A percentile compares a stretch with the other conserved stretches of the same genome.
Conservation (phyloP, 1,139 yeast genomes). For the Hansenula sp. region DNA sequence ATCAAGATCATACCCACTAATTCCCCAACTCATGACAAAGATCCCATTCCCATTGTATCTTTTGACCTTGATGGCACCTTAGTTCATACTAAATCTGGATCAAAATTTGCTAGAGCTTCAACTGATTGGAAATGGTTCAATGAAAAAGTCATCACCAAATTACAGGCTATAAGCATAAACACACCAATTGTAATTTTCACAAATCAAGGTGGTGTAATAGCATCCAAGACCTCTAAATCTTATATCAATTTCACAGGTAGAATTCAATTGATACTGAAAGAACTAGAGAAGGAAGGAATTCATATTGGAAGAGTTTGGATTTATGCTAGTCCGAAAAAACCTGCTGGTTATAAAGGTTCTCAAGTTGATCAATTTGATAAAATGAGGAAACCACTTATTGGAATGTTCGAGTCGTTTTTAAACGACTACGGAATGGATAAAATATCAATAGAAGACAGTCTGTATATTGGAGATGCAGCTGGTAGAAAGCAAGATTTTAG, state of each 20-base stretch:
- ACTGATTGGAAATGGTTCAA: conserved; percentile 70
- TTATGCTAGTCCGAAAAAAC: conserved; percentile 60
- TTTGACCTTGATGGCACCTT: conserved; percentile 79
- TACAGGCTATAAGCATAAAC: conserved; percentile 20
- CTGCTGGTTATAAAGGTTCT: conserved; percentile 31
- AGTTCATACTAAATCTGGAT: conserved; percentile 56
- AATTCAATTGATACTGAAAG: conserved; percentile 34
- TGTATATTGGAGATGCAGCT: conserved; percentile 96
- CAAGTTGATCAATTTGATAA: conserved; percentile 32
- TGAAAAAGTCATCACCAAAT: conserved; percentile 27
- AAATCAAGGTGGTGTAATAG: conserved; percentile 59
- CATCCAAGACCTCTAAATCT: conserved; percentile 45
- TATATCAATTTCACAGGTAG: conserved; percentile 43
- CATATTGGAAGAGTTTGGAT: conserved; percentile 40
- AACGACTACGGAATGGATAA: conserved; percentile 26
- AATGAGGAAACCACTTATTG: conserved; percentile 72
- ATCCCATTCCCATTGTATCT: conserved; percentile 27
- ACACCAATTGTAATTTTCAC: conserved; percentile 65
- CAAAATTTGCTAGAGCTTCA: conserved; percentile 49
- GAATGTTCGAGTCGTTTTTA: conserved; percentile 60
- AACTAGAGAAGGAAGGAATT: conserved; percentile 19
- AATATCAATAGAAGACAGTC: conserved; percentile 42
- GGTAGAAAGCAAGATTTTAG: conserved; percentile 76
- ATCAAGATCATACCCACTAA: conserved; percentile 15
- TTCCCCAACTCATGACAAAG: neutral